Evolutionary conservation across 2,329 filamentous ascomycete genomes (phyloP).

Genomic region (Cercospora canescens): DNA sequence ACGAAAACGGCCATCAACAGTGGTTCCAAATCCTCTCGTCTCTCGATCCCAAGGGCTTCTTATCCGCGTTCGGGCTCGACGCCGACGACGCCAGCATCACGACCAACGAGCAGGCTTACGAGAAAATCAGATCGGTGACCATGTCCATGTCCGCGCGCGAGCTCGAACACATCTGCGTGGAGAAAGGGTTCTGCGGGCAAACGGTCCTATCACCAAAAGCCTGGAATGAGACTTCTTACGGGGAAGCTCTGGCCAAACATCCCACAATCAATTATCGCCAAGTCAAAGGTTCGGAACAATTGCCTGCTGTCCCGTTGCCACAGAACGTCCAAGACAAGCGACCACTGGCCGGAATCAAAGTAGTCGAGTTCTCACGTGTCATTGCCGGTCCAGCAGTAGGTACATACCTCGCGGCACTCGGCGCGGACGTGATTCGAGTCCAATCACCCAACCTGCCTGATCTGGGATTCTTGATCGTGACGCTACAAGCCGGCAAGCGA

Average conservation of each 20-base stretch:
- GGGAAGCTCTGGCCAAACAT: conserved; percentile 43
- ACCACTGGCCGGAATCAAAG: conserved; percentile 41
- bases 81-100: conserved; percentile 29
- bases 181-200: conserved; percentile 33
- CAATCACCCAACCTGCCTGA: conserved; percentile 28
- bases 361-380: conserved; percentile 32
- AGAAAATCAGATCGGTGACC: conserved; percentile 36
- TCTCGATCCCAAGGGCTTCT: conserved; percentile 45
- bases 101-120: conserved; percentile 36
- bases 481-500: conserved; percentile 55
- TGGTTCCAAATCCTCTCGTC: conserved; percentile 57
- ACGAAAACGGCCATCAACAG: conserved; percentile 26
- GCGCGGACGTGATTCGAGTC: conserved; percentile 33
- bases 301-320: conserved; percentile 16
- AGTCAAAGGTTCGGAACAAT: conserved; percentile 8
- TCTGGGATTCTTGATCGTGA: conserved; percentile 38
- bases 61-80: conserved; percentile 50
- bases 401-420: conserved; percentile 31
- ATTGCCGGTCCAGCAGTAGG: conserved; percentile 33
- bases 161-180: conserved; percentile 45
- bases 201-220: conserved; percentile 39
- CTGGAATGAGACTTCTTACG: conserved; percentile 48
- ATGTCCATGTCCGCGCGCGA: conserved; percentile 41
- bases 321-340: conserved; percentile 17
- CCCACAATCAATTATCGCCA: conserved; percentile 39